These are phyloP conservation scores for Chlamydomonas schloesseri DNA, from an alignment of 139 green algal species.

Conservation along the genomic window DNA sequence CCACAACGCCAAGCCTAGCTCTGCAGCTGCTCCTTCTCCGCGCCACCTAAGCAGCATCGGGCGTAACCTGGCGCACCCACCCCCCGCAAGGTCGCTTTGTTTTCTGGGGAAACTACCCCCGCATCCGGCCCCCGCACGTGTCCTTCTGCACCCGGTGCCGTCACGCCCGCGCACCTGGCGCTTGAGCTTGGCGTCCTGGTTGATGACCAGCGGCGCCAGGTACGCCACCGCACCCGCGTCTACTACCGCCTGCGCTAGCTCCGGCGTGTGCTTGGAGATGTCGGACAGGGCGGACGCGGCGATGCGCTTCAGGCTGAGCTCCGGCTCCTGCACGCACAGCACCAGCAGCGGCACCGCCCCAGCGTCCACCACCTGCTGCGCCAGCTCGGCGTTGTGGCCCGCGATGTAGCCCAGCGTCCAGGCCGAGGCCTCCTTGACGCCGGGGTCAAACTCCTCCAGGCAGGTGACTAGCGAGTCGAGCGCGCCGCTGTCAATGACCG, in stretches of 20 bases:
- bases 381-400: slow-evolving; percentile 85
- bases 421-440: slow-evolving; percentile 87
- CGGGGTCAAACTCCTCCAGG: slow-evolving; percentile 92
- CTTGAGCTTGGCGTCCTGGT: slow-evolving; percentile 91
- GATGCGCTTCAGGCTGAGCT: slow-evolving; percentile 89
- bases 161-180: slow-evolving; percentile 74
- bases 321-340: slow-evolving; percentile 90
- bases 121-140: no score
- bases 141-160: no score
- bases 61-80: no score
- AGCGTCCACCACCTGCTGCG: slow-evolving; percentile 83
- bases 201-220: slow-evolving; percentile 84
- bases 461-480: slow-evolving; percentile 86
- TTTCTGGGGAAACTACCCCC: no score
- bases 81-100: no score
- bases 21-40: no score
- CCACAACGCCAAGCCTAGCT: no score
- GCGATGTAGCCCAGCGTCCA: slow-evolving; percentile 91
- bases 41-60: no score
- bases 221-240: slow-evolving; percentile 88
- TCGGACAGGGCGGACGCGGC: slow-evolving; percentile 84
- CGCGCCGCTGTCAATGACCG: slow-evolving; percentile 83
- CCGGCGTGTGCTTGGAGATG: slow-evolving; percentile 90
- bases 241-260: slow-evolving; percentile 89
- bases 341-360: slow-evolving; percentile 87